These are phyloP conservation scores for Neurospora sp. DNA, from an alignment of 495 filamentous ascomycete genomes.

Conservation along the genomic window DNA sequence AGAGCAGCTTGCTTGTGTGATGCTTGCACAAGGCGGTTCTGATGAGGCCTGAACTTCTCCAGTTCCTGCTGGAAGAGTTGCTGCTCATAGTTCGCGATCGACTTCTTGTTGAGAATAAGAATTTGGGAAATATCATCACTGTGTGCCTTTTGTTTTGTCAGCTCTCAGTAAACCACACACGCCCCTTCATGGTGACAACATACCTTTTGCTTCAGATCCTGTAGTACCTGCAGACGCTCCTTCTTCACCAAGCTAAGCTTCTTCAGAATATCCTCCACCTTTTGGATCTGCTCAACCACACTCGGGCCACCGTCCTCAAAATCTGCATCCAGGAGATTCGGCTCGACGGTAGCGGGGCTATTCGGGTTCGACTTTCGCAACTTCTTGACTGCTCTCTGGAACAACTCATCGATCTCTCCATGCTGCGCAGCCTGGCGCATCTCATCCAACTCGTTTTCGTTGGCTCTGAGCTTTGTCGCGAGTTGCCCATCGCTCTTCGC, in stretches of 20 bases:
- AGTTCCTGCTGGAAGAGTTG: conserved; percentile 89
- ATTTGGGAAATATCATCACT: conserved; percentile 96
- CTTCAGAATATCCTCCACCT: conserved; percentile 84
- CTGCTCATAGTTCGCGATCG: conserved; percentile 76
- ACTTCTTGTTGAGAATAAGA: conserved; percentile 92
- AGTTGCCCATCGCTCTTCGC: conserved; percentile 80
- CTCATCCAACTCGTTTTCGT: conserved; percentile 83
- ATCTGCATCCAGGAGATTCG: conserved; percentile 80
- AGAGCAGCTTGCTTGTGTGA: conserved; percentile 87
- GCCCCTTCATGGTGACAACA: conserved; percentile 3
- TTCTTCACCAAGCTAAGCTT: conserved; percentile 85
- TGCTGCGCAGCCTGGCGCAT: conserved; percentile 85
- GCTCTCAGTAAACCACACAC: background rate
- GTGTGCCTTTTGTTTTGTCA: conserved; percentile 53
- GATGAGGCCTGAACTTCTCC: conserved; percentile 92
- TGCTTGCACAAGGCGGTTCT: conserved; percentile 80
- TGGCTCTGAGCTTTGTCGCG: conserved; percentile 69
- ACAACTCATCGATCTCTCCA: conserved; percentile 81
- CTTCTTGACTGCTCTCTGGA: conserved; percentile 67
- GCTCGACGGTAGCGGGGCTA: conserved; percentile 56
- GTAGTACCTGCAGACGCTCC: conserved; percentile 82
- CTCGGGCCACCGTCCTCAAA: conserved; percentile 69
- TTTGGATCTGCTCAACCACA: conserved; percentile 80
- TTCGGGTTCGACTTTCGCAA: conserved; percentile 43
- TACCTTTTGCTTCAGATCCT: conserved; percentile 96